Evolutionary conservation across 2,329 filamentous ascomycete species (phyloP).

Genomic region (Diaporthe amygdali): DNA sequence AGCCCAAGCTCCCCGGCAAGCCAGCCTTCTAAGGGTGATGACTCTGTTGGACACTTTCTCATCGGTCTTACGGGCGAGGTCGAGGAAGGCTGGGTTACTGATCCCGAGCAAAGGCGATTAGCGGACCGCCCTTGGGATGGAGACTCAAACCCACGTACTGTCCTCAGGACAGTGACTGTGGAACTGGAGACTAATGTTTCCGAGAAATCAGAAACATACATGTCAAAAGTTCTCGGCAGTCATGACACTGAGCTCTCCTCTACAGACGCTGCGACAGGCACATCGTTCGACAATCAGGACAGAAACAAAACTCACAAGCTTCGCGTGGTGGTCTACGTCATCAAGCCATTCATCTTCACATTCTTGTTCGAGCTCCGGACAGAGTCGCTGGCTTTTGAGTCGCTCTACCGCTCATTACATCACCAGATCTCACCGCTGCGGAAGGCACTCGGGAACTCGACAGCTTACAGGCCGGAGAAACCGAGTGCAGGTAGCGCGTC

Average conservation of each 20-base stretch:
- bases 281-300: constrained; percentile 52
- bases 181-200: constrained; percentile 57
- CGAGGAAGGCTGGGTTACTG: constrained; percentile 46
- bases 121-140: constrained; percentile 36
- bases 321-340: constrained; percentile 74
- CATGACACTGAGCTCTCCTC: constrained; percentile 36
- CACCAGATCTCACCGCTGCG: constrained; percentile 64
- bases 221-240: constrained; percentile 51
- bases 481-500: constrained; percentile 42
- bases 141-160: constrained; percentile 58
- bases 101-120: constrained; percentile 36
- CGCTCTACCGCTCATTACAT: constrained; percentile 64
- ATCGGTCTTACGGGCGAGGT: constrained; percentile 73
- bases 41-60: constrained; percentile 58
- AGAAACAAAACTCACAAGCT: constrained; percentile 61
- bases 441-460: constrained; percentile 61
- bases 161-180: constrained; percentile 70
- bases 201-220: constrained; percentile 48
- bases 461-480: constrained; percentile 59
- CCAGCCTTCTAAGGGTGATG: constrained; percentile 17
- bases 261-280: constrained; percentile 20
- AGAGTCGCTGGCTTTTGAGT: constrained; percentile 59
- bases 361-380: constrained; percentile 73
- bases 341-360: constrained; percentile 77
- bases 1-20: constrained; percentile 5